phyloP scores from a whole-genome alignment of 2,329 filamentous ascomycete genomes.

The Stachybotrys chartarum region DNA sequence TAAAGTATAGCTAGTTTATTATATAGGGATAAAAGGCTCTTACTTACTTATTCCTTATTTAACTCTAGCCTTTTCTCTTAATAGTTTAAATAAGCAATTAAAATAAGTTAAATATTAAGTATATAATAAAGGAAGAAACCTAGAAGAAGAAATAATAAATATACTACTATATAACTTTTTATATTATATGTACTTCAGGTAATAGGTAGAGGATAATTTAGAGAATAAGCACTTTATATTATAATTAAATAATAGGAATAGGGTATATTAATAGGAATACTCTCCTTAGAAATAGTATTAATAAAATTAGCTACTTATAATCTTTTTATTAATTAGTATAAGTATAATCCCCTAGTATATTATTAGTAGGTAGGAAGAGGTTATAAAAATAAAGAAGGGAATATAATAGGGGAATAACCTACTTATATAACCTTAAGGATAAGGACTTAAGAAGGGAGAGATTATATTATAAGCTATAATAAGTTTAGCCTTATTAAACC shows the following conservation, averaged over 20 bases:
- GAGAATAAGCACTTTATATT: too few species aligned
- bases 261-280: background rate
- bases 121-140: background rate
- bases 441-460: background rate
- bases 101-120: background rate
- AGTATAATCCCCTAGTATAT: too few species aligned
- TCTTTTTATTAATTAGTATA: too few species aligned
- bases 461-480: too few species aligned
- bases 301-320: too few species aligned
- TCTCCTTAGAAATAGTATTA: too few species aligned
- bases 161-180: background rate
- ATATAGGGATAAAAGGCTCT: background rate
- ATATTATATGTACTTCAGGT: background rate
- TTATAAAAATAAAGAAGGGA: too few species aligned
- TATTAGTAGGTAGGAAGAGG: too few species aligned
- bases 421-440: too few species aligned
- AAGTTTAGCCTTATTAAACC: background rate
- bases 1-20: background rate
- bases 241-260: too few species aligned
- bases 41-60: background rate
- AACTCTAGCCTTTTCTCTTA: background rate
- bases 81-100: background rate
- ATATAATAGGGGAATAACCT: background rate
- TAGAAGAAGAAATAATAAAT: background rate
- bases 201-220: too few species aligned